These are phyloP conservation scores for Eucalyptus regnans DNA, from an alignment of 345 rosid species.

Conservation along the genomic window DNA sequence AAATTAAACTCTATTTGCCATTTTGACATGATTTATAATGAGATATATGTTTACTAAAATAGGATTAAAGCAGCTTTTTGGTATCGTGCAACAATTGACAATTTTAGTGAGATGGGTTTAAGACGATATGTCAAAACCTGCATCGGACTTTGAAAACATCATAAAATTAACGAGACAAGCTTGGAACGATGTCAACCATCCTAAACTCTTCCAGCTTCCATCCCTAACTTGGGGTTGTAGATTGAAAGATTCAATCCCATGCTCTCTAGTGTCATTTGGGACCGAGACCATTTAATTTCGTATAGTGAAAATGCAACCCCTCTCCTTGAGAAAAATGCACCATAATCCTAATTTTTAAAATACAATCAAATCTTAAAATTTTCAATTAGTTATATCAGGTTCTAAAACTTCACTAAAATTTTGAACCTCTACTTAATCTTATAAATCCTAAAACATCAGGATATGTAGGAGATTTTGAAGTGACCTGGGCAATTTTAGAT, in stretches of 20 bases:
- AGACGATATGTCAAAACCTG: neutral
- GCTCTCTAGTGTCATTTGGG: neutral
- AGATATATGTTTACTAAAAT: neutral
- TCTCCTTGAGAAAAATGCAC: neutral
- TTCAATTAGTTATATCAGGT: rapidly evolving
- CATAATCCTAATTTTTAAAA: neutral
- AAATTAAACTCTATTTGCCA: neutral
- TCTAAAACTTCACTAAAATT: neutral
- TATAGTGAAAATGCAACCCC: neutral
- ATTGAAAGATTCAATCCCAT: neutral
- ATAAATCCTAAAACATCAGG: neutral
- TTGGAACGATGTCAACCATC: rapidly evolving
- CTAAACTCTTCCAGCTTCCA: neutral
- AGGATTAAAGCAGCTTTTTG: neutral
- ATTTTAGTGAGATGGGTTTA: neutral
- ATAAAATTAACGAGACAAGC: neutral
- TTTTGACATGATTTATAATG: neutral
- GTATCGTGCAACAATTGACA: neutral
- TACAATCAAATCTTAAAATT: neutral
- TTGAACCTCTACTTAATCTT: neutral
- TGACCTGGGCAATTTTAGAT: neutral
- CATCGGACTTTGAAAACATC: neutral
- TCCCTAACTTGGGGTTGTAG: neutral
- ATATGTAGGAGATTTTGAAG: neutral
- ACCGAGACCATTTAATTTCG: rapidly evolving